These are phyloP conservation scores for Mrakiaceae sp. DNA, from an alignment of 1,284 basidiomycete species.

Conservation along the genomic window DNA sequence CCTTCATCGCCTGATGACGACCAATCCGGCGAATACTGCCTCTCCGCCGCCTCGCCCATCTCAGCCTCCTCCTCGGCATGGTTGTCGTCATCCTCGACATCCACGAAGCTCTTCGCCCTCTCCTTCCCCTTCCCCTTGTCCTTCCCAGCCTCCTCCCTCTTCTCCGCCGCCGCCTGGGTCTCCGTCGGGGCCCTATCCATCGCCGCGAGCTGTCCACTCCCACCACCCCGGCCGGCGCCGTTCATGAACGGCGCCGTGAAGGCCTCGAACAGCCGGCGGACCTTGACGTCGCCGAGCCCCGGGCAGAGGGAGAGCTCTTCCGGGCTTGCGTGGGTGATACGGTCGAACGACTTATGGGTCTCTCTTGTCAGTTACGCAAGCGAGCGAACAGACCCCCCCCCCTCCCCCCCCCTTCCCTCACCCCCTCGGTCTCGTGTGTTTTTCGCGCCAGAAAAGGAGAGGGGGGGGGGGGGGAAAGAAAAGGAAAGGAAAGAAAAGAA, in stretches of 20 bases:
- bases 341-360: conserved; percentile 59
- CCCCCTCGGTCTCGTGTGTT: not conserved
- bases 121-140: conserved; percentile 2
- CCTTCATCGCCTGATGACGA: not conserved
- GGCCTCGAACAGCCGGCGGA: conserved; percentile 47
- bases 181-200: not conserved
- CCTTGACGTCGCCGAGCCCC: conserved; percentile 90
- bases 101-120: not conserved
- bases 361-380: not conserved
- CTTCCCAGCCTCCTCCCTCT: not conserved
- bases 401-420: not conserved
- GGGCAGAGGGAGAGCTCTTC: conserved; percentile 73
- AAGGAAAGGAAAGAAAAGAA: not conserved
- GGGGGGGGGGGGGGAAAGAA: not conserved
- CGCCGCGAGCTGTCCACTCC: conserved; percentile 16
- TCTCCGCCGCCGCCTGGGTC: not conserved
- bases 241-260: conserved; percentile 41
- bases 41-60: not conserved
- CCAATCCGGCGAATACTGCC: conserved; percentile 2
- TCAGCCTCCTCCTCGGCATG: not conserved
- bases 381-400: not conserved
- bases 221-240: conserved; percentile 16
- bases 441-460: not conserved
- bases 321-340: conserved; percentile 58
- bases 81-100: not conserved